Conservation (phyloP, 2,329 filamentous ascomycete species). For the Cladosporium sp. region DNA sequence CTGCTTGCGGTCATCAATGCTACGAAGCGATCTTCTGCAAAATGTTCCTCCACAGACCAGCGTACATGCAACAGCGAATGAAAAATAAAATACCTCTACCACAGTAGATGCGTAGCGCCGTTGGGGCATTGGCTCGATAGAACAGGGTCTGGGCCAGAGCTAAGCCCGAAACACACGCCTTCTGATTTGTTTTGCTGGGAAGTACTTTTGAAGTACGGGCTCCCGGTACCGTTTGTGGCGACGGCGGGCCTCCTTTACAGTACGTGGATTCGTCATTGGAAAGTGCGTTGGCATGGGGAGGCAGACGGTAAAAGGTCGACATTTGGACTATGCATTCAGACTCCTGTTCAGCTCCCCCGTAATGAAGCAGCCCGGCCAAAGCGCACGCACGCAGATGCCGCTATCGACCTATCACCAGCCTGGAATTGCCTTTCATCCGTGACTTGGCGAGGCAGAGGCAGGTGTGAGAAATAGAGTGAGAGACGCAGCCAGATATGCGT, state of each 20-base stretch:
- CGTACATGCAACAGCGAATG: background rate
- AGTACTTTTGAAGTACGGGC: background rate
- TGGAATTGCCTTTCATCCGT: conserved; percentile 12
- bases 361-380: conserved; percentile 9
- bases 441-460: background rate
- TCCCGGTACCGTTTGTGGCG: background rate
- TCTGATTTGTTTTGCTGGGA: conserved; percentile 3
- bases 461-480: background rate
- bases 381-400: conserved; percentile 7
- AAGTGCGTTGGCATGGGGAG: conserved; percentile 10
- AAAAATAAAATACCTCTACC: background rate
- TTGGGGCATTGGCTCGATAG: conserved; percentile 15
- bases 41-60: background rate
- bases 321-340: conserved; percentile 2
- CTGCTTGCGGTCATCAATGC: background rate
- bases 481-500: background rate
- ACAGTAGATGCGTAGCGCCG: background rate
- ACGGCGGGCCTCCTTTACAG: background rate
- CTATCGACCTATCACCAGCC: background rate
- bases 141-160: conserved; percentile 13
- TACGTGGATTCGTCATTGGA: background rate
- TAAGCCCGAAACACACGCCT: conserved; percentile 1
- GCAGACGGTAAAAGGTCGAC: background rate
- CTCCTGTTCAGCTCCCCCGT: background rate
- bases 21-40: background rate